phyloP scores from a whole-genome alignment of 805 yeast species.

The Tetrapisispora iriomotensis region DNA sequence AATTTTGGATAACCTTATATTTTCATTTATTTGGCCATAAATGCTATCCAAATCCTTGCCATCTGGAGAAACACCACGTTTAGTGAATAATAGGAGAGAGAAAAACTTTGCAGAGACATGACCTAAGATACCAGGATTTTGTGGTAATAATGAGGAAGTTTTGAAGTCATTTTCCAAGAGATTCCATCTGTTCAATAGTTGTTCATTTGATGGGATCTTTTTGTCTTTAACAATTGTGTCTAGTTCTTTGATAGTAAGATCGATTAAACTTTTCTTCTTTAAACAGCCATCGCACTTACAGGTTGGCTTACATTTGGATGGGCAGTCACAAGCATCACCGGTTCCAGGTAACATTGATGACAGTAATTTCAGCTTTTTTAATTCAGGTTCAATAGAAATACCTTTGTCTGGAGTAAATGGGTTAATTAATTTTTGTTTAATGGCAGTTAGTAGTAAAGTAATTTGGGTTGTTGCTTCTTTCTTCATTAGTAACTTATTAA shows the following conservation, averaged over 20 bases:
- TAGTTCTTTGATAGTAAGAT: constrained; percentile 33
- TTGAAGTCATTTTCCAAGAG: constrained; percentile 77
- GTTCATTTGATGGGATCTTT: constrained; percentile 58
- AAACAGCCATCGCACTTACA: constrained; percentile 10
- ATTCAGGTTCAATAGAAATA: constrained; percentile 32
- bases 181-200: constrained; percentile 71
- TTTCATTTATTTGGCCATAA: constrained; percentile 72
- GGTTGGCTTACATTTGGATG: constrained; percentile 6
- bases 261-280: constrained; percentile 17
- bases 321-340: constrained; percentile 13
- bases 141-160: constrained; percentile 81
- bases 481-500: constrained; percentile 31
- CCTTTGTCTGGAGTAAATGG: constrained; percentile 11
- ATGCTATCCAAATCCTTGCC: constrained; percentile 74
- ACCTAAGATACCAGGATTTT: constrained; percentile 91
- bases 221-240: constrained; percentile 38
- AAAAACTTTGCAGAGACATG: constrained; percentile 74
- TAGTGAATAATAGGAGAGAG: constrained; percentile 65
- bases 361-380: constrained; percentile 16
- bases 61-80: constrained; percentile 70
- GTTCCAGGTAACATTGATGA: constrained; percentile 19
- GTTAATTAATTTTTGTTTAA: constrained; percentile 16
- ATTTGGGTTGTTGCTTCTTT: constrained; percentile 30
- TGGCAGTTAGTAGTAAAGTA: constrained; percentile 14
- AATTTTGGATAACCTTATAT: constrained; percentile 64